These are phyloP conservation scores for Ploettnerulaceae sp. DNA, from an alignment of 2,329 filamentous ascomycete genomes.

Conservation along the genomic window DNA sequence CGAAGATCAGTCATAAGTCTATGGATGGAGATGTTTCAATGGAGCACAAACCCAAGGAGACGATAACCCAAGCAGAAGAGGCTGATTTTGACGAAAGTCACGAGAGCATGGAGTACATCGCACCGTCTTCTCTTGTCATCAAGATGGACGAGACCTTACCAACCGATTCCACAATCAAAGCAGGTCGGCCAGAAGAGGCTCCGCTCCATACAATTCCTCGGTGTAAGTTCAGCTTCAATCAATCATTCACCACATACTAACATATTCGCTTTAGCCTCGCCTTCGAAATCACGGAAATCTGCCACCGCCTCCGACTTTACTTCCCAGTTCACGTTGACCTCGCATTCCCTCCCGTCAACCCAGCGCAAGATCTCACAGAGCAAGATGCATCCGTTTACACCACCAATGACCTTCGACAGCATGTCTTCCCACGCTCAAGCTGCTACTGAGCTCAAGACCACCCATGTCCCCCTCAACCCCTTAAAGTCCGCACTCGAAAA, in stretches of 20 bases:
- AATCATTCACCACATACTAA: no score
- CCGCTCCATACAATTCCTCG: no score
- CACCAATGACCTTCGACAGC: constrained; percentile 1
- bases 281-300: background rate
- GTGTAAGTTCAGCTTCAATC: no score
- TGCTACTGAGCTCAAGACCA: background rate
- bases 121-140: background rate
- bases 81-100: background rate
- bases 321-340: background rate
- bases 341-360: background rate
- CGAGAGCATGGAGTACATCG: constrained; percentile 22
- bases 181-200: no score
- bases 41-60: no score
- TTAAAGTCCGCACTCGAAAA: background rate
- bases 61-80: background rate
- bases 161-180: no score
- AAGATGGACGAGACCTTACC: no score
- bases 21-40: no score
- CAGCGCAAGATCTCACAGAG: background rate
- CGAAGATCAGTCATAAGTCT: background rate
- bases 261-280: background rate
- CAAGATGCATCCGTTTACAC: background rate
- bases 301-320: background rate
- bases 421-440: background rate
- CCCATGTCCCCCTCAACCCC: background rate